Evolutionary conservation across 768 basidiomycete genomes (phyloP).

Genomic region (Serendipita vermifera): DNA sequence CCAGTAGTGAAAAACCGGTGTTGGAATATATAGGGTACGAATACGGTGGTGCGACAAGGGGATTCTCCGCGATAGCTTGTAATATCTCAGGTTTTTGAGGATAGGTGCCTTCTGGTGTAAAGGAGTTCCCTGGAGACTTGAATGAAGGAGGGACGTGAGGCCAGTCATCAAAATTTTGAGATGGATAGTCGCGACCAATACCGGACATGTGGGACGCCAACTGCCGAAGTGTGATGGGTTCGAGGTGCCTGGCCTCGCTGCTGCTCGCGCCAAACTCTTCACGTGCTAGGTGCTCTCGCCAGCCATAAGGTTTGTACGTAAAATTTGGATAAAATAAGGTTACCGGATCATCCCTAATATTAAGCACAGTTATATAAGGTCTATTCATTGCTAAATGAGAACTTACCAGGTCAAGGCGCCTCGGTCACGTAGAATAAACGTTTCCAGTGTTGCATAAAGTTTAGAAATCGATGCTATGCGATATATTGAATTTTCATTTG

Average conservation of each 20-base stretch:
- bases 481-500: conserved; percentile 36
- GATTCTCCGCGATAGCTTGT: conserved; percentile 26
- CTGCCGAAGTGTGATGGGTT: conserved; percentile 15
- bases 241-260: too few species aligned
- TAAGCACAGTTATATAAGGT: background rate
- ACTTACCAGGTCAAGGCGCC: conserved; percentile 26
- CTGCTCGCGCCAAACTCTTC: background rate
- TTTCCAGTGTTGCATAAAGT: conserved; percentile 37
- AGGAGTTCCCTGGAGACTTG: background rate
- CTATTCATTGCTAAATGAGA: background rate
- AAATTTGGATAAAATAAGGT: conserved; percentile 32
- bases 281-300: background rate
- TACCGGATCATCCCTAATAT: conserved; percentile 40
- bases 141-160: conserved; percentile 28
- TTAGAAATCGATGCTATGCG: conserved; percentile 42
- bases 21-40: conserved; percentile 33
- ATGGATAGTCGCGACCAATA: conserved; percentile 27
- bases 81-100: conserved; percentile 25
- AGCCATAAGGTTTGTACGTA: conserved; percentile 19
- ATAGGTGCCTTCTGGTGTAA: conserved; percentile 23
- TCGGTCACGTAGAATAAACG: conserved; percentile 35
- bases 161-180: conserved; percentile 28
- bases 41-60: conserved; percentile 32
- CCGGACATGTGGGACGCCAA: conserved; percentile 24
- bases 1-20: conserved; percentile 25